Conservation (phyloP, 169 alveolate species). For the Amoebophrya sp. region DNA sequence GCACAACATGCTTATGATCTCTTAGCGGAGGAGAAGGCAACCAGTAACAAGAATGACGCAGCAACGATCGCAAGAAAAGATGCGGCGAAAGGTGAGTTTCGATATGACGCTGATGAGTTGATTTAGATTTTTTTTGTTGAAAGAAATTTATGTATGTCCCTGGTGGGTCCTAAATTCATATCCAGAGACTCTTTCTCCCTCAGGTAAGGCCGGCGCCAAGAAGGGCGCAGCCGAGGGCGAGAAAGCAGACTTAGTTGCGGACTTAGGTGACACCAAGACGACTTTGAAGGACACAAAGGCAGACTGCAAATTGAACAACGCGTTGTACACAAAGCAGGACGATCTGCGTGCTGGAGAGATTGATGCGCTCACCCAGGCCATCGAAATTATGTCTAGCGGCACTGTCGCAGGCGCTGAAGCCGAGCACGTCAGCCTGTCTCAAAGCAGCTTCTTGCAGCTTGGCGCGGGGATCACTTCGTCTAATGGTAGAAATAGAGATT, state of each 20-base stretch:
- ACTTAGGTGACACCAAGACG: background rate
- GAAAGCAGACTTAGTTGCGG: background rate
- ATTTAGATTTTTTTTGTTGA: too few species aligned
- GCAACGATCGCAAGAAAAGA: background rate
- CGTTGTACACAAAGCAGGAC: background rate
- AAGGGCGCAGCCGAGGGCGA: background rate
- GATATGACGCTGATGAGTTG: too few species aligned
- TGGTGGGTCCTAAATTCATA: background rate
- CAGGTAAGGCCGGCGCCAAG: conserved; percentile 25
- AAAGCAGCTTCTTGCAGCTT: background rate
- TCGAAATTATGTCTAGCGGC: background rate
- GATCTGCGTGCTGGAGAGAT: background rate
- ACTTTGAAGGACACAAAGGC: conserved; percentile 12
- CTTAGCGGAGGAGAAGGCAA: background rate
- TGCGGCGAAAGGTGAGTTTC: conserved; percentile 13
- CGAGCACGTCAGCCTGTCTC: background rate
- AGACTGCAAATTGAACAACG: conserved; percentile 3
- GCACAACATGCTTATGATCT: background rate
- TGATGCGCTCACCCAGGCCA: background rate
- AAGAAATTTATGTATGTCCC: too few species aligned
- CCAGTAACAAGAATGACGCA: background rate
- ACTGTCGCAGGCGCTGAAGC: background rate
- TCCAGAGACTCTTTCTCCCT: background rate
- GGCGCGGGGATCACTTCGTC: too few species aligned
- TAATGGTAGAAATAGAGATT: too few species aligned